phyloP scores from a whole-genome alignment of 371 early-diverging fungal genomes.

The Zopfochytrium polystomum region DNA sequence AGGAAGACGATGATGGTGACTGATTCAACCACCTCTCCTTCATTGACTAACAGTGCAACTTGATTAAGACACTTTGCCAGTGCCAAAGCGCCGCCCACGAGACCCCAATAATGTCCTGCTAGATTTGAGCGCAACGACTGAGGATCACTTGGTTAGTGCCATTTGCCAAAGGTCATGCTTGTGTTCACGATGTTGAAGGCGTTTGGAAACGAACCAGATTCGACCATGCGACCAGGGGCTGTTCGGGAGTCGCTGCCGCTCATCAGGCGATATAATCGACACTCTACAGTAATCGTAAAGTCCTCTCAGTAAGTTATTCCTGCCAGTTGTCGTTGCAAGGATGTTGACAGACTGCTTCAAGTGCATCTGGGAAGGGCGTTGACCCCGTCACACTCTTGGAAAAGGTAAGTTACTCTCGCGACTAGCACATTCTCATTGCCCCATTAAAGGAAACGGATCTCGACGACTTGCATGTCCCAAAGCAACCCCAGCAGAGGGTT shows the following conservation, averaged over 20 bases:
- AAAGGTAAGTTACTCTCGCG: too few relatives aligned
- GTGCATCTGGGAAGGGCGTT: too few relatives aligned
- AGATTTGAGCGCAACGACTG: constrained; percentile 76
- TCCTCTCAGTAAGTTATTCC: constrained; percentile 8
- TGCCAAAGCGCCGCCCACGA: constrained; percentile 9
- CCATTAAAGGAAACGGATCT: too few relatives aligned
- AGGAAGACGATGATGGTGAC: constrained; percentile 73
- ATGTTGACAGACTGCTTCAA: too few relatives aligned
- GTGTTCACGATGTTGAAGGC: constrained; percentile 2
- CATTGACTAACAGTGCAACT: neutral
- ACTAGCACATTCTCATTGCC: too few relatives aligned
- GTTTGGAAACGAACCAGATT: constrained; percentile 78
- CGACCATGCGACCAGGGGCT: constrained; percentile 80
- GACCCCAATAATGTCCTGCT: constrained; percentile 56
- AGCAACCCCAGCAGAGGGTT: too few relatives aligned
- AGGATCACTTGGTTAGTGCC: constrained; percentile 65
- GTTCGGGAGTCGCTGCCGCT: constrained; percentile 68
- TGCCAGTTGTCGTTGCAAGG: too few relatives aligned
- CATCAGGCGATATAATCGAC: constrained; percentile 84
- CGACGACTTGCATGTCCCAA: too few relatives aligned
- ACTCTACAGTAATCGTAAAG: constrained; percentile 79
- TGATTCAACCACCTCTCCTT: constrained; percentile 3
- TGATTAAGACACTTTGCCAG: constrained; percentile 15
- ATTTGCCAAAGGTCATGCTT: neutral
- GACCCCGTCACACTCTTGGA: too few relatives aligned